phyloP scores from a whole-genome alignment of 768 basidiomycete genomes.

The Xerocomellus chrysenteron region DNA sequence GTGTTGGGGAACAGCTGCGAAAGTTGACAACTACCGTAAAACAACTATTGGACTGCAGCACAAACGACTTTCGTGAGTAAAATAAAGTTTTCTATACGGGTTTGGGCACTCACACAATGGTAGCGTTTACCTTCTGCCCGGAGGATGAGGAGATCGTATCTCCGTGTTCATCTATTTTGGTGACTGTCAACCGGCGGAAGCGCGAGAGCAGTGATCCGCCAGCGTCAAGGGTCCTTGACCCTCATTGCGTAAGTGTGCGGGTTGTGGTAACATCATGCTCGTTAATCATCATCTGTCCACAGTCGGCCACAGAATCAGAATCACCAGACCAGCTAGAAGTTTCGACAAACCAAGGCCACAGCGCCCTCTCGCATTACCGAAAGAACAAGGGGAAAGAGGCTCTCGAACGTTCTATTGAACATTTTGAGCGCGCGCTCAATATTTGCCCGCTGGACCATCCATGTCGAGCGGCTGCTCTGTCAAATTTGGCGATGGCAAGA shows the following conservation, averaged over 20 bases:
- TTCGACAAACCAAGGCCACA: neutral
- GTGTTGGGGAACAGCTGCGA: slow-evolving; percentile 1
- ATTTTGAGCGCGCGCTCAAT: neutral
- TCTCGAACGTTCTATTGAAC: neutral
- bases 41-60: neutral
- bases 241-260: neutral
- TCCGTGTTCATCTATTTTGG: neutral
- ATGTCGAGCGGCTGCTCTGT: neutral
- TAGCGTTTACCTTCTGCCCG: neutral
- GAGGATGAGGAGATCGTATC: neutral
- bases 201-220: neutral
- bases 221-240: neutral
- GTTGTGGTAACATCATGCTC: neutral
- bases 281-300: neutral
- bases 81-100: too few species aligned
- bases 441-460: neutral
- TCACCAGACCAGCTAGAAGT: neutral
- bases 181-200: neutral
- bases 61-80: neutral
- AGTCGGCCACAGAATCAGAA: neutral
- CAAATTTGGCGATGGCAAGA: slow-evolving; percentile 1
- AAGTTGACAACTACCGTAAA: neutral
- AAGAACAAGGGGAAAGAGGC: neutral
- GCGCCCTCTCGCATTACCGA: neutral
- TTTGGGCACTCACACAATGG: neutral